Base-by-base conservation (phyloP, 139 green algal genomes). In the Desmodesmus armatus region DNA sequence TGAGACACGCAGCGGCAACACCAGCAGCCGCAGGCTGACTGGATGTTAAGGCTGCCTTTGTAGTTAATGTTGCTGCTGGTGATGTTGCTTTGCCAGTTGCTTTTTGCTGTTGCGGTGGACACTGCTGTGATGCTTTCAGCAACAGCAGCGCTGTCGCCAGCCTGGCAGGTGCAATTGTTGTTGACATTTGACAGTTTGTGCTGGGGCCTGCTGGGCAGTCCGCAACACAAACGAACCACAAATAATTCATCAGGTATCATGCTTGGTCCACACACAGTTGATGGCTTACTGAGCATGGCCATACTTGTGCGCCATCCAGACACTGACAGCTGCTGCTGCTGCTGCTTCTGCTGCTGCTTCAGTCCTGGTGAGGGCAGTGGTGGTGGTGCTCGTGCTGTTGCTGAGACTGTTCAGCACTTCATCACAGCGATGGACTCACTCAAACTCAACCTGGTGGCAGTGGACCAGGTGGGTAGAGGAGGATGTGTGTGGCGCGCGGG, bases 361-460 rank as follows among this genome's bases (percentile, higher is more conserved):
- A 84, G 78, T 35, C 69, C 80, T 40, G 72, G 40, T 53, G 82
- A 82, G 47, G 82, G 58, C 27, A 58, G 40, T 60, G 72, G 71
- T 35, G 89, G 87, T 80, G 43, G 81, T 79, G 47, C 82, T 25
- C 82, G 82, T 7, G 89, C 81, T 9, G 93, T 99, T 43, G 96
- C 96, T 9, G 92, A 96, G 80, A 94, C 92, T 2, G 95, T 98
- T 69, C 93, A 97, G 86, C 87, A 96, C 83, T 99, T 98, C 85
- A 99, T 99, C 93, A 99, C 96, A 2, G 89, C 93, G 37, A 98
- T 98, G 96, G 96, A 99, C 78, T 90, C 89, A 0, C 79, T 99
- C 27, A 98, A 97, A 83, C 92, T 99, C 31, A 95, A 96, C 87
- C 95, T 99, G 92, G 90, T 94, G n/a, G 96, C 96, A 0, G 94